Evolutionary conservation across 345 rosid species (phyloP), one percentile per base, ranked within the genome.

Genomic region (Tarenaya hassleriana): DNA sequence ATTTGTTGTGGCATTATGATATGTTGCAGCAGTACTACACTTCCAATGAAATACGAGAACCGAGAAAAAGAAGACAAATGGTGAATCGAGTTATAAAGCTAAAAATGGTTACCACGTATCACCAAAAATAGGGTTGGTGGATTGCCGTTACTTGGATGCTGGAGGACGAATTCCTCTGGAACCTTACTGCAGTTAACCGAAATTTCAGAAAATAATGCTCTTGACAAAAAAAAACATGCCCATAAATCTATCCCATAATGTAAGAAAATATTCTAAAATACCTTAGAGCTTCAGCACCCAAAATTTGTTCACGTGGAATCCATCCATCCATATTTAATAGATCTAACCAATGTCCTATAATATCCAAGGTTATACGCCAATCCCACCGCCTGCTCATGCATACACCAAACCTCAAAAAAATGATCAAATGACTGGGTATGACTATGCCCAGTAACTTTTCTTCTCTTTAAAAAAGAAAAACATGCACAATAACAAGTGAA

Each of bases 301-400:
- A 61, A 45, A 92, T 92, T 73, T 87, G 95, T 67, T 91, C 98
- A 14, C 94, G 84, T 1, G 98, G 98, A 69, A 91, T 87, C 98
- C 98, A 87, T 50, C 98, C 96, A 59, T 87, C 96, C 15, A 83
- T 66, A 43, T 91, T 91, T 82, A 91, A 82, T 58, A 91, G 60
- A 64, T 91, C 96, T 73, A 91, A 81, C 98, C 96, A 91, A 67
- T 87, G 86, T 47, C 96, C 95, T 73, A 91, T 39, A 7, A 87
- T 87, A 67, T 91, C 98, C 92, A 87, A 70, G 52, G 77, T 74
- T 68, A 92, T 81, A 15, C 18, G 84, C 10, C 81, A 33, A 72
- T 92, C 94, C 94, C 98, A 92, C n/a, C 70, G 95, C 94, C 96
- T 88, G 77, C 67, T 62, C 73, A 73, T 32, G 44, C 49, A 29